Conservation (phyloP, 2,329 filamentous ascomycete genomes). For the Ustilaginoidea virens region DNA sequence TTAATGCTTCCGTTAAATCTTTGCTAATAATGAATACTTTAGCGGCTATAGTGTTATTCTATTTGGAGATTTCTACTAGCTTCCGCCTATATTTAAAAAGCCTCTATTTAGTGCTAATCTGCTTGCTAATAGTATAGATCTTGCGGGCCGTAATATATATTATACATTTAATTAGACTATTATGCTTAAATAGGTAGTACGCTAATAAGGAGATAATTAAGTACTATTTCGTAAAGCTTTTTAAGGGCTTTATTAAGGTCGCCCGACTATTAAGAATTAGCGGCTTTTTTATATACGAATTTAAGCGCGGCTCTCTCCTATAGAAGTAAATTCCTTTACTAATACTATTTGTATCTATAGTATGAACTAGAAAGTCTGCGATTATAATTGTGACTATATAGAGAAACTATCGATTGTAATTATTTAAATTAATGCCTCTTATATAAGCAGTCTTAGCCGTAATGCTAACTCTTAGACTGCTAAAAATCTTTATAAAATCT, state of each 20-base stretch:
- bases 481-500: not conserved
- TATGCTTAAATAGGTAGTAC: not conserved
- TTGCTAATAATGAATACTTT: not conserved
- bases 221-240: not conserved
- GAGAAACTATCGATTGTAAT: not conserved
- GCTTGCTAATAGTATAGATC: not conserved
- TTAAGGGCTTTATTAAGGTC: not conserved
- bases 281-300: not conserved
- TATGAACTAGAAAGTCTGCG: not conserved
- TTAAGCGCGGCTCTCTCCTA: not conserved
- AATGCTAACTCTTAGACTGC: not conserved
- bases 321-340: not conserved
- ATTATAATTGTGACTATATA: not conserved
- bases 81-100: not conserved
- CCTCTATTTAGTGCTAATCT: not conserved
- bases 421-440: not conserved
- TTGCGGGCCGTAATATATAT: not conserved
- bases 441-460: not conserved
- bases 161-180: not conserved
- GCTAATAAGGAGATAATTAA: not conserved
- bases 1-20: not conserved
- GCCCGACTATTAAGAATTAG: not conserved
- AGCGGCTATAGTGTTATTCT: not conserved
- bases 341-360: not conserved
- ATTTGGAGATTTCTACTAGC: not conserved